These are phyloP conservation scores for Pestalotiopsis sp. DNA, from an alignment of 2,329 filamentous ascomycete species.

Conservation along the genomic window DNA sequence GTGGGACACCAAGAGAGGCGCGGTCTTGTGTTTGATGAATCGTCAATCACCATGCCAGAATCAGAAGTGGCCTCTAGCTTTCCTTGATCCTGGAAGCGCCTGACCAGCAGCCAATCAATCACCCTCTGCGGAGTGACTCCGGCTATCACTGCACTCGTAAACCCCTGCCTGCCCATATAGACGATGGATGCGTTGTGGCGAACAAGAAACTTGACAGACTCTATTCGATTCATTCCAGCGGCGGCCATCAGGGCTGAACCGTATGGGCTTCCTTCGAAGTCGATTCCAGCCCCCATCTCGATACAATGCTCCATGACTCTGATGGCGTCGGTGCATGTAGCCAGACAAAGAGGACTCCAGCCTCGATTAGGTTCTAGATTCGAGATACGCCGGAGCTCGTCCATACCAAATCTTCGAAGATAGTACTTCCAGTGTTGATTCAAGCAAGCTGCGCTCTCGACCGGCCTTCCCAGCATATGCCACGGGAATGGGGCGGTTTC, in stretches of 20 bases:
- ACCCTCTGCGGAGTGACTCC: neutral
- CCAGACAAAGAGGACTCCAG: neutral
- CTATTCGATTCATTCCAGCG: neutral
- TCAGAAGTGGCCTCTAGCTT: neutral
- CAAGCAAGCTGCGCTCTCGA: neutral
- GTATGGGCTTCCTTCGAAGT: neutral
- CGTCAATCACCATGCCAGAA: accelerated
- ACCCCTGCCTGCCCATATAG: neutral
- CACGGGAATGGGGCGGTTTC: accelerated
- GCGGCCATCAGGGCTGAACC: neutral
- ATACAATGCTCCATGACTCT: neutral
- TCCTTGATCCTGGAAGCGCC: neutral
- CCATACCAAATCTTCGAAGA: neutral
- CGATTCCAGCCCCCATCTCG: neutral
- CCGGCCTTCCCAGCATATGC: neutral
- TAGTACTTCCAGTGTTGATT: neutral
- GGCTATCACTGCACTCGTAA: neutral
- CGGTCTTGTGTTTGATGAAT: neutral
- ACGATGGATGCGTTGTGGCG: neutral
- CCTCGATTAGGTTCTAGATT: neutral
- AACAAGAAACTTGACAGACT: neutral
- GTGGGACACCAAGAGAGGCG: neutral
- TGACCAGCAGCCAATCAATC: neutral
- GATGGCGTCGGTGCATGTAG: neutral
- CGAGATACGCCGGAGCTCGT: neutral